Evolutionary conservation across 2,329 filamentous ascomycete species (phyloP).

Genomic region (Thermothelomyces thermophilus): DNA sequence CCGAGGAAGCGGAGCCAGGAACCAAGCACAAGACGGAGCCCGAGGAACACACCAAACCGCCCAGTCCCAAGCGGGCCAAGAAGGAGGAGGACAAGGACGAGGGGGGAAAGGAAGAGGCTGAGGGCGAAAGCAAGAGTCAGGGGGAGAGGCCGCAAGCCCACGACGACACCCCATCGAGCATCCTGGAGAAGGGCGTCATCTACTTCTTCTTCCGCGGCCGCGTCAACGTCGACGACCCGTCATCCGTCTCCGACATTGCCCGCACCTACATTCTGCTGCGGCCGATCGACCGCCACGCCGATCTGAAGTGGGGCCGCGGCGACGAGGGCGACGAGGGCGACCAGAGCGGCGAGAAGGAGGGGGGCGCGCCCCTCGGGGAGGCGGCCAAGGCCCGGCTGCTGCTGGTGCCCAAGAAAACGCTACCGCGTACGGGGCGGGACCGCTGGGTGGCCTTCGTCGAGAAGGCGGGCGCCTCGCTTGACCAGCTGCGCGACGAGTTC

Average conservation of each 20-base stretch:
- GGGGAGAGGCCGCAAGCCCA: constrained; percentile 29
- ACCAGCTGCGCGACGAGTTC: constrained; percentile 67
- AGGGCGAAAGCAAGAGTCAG: background rate
- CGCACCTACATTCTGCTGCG: constrained; percentile 75
- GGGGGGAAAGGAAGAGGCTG: constrained; percentile 9
- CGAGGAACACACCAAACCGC: constrained; percentile 26
- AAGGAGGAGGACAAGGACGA: constrained; percentile 3
- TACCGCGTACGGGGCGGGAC: constrained; percentile 63
- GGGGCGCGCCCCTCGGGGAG: constrained; percentile 41
- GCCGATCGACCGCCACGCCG: constrained; percentile 63
- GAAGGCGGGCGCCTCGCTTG: constrained; percentile 59
- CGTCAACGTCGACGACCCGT: constrained; percentile 64
- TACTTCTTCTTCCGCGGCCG: constrained; percentile 85
- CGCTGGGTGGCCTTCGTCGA: constrained; percentile 79
- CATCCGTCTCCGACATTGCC: constrained; percentile 63
- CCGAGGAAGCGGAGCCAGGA: constrained; percentile 22
- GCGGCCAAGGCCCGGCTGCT: constrained; percentile 62
- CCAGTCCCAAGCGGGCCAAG: constrained; percentile 35
- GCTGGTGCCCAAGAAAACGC: constrained; percentile 75
- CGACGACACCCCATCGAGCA: constrained; percentile 37
- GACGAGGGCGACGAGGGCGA: constrained; percentile 27
- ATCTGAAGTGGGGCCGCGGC: constrained; percentile 35
- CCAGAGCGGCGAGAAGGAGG: too few relatives aligned
- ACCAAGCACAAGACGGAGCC: constrained; percentile 33
- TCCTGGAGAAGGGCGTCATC: constrained; percentile 81